phyloP scores from a whole-genome alignment of 768 basidiomycete species.

The Erythrobasidium yunnanense region DNA sequence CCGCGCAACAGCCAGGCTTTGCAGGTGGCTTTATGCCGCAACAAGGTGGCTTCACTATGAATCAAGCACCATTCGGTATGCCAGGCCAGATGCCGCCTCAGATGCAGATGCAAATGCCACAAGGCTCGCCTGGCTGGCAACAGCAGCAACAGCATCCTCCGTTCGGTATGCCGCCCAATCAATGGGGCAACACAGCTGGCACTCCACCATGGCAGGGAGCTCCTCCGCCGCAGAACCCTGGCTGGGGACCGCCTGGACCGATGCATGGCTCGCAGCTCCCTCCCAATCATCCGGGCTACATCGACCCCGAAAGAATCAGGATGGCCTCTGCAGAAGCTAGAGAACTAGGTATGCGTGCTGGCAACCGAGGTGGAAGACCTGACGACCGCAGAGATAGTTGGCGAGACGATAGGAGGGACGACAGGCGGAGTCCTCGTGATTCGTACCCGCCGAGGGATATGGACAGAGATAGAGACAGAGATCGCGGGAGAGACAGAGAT shows the following conservation, averaged over 20 bases:
- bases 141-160: conserved; percentile 5
- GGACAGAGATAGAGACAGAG: conserved; percentile 1
- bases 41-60: no score
- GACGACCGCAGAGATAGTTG: neutral
- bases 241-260: neutral
- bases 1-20: neutral
- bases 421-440: no score
- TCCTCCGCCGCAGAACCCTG: neutral
- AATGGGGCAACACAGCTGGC: neutral
- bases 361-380: neutral
- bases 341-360: neutral
- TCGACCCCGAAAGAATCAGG: conserved; percentile 23
- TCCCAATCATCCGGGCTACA: neutral
- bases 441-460: neutral
- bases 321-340: conserved; percentile 1
- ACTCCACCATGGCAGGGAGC: conserved; percentile 14
- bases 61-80: no score
- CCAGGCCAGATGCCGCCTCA: neutral
- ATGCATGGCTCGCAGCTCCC: neutral
- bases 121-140: neutral
- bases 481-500: neutral
- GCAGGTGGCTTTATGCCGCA: neutral
- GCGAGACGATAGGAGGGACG: neutral
- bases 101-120: neutral
- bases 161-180: neutral